Base-by-base conservation (phyloP, 1,139 yeast genomes). In the Taphrina deformans region DNA sequence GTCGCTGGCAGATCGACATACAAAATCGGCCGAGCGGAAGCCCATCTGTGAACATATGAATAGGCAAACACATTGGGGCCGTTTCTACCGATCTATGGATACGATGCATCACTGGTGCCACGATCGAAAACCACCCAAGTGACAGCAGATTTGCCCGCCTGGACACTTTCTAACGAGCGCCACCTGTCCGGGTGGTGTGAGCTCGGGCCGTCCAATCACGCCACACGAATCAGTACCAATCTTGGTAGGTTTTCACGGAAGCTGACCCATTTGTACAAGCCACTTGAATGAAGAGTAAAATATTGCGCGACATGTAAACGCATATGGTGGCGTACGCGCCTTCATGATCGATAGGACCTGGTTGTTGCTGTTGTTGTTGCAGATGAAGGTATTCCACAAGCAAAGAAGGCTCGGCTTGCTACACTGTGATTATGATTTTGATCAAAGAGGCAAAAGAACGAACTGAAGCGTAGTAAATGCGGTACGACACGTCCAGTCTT, bases 91-190 rank as follows among this genome's bases (percentile, higher is more conserved):
- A 44, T 23, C 48, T 21, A 10, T 21, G 48, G 27, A 21, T 23
- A 44, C 48, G 48, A 44, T 21, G 48, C 24, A 44, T 44, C 48
- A 44, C 48, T 21, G 41, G 48, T 44, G 48, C 48, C 48, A 44
- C 48, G 48, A 44, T 44, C 27, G 24, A 44, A 27, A 26, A 23
- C n/a, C 48, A 44, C 24, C 48, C 41, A 26, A 7, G 26, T 44
- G 48, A 44, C 48, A 44, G 48, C 27, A 23, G 48, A 23, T 21
- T 44, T 44, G 48, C 27, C 27, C 10, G 48, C 24, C 27, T 12
- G 41, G 18, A 38, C 41, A 38, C 41, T n/a, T 38, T n/a, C 41
- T 38, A 4, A 38, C 41, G 41, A 38, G 16, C 41, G 41, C 41
- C 41, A 18, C 41, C 41, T 12, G 41, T 18, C 41, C 41, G 7